Evolutionary conservation across 2,329 filamentous ascomycete species (phyloP).

Genomic region (Microdochium bolleyi): DNA sequence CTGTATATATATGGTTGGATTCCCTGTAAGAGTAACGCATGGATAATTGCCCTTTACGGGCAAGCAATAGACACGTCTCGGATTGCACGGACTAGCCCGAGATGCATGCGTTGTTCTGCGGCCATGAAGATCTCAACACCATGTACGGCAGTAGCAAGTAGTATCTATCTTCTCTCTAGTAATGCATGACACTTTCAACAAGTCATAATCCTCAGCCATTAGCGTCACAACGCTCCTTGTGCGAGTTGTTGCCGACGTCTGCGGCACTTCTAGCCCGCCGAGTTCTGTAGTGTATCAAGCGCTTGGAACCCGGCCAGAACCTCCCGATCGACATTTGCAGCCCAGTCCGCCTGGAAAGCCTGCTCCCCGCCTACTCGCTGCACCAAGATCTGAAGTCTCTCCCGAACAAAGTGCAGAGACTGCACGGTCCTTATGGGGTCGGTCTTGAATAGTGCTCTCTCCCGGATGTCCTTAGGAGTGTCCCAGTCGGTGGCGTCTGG

Average conservation of each 20-base stretch:
- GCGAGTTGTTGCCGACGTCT: neutral
- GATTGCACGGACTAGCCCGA: too few species aligned
- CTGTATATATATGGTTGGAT: too few species aligned
- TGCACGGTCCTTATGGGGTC: constrained; percentile 64
- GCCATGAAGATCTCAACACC: too few species aligned
- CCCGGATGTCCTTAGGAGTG: constrained; percentile 45
- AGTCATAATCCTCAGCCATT: neutral
- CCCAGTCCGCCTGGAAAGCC: constrained; percentile 59
- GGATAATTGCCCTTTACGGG: too few species aligned
- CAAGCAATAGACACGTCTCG: too few species aligned
- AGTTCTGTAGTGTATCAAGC: constrained; percentile 12
- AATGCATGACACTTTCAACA: neutral
- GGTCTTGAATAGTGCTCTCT: constrained; percentile 41
- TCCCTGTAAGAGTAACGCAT: too few species aligned
- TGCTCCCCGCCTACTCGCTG: constrained; percentile 54
- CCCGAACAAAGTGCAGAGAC: constrained; percentile 55
- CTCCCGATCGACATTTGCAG: constrained; percentile 67
- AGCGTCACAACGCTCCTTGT: neutral
- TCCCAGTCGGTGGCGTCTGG: constrained; percentile 42
- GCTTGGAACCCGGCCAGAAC: constrained; percentile 56
- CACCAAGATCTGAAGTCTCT: constrained; percentile 52
- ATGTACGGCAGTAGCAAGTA: too few species aligned
- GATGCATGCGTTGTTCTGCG: too few species aligned
- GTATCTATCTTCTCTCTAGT: neutral
- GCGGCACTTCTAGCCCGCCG: neutral